Conservation (phyloP, 176 grass and related monocot genomes). For the Avena insularis region DNA sequence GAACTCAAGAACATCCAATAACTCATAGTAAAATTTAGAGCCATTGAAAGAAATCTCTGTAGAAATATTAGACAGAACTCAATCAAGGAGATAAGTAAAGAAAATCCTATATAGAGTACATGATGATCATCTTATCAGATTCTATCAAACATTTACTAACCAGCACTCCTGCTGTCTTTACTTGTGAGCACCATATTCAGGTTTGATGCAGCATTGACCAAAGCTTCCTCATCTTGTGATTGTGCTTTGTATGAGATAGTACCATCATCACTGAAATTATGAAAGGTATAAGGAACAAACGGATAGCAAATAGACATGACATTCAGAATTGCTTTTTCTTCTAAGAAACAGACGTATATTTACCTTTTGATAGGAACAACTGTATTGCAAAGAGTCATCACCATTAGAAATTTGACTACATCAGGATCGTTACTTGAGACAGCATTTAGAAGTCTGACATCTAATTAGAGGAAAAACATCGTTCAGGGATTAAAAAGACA, state of each 20-base stretch:
- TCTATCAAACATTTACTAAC: slow-evolving; percentile 51
- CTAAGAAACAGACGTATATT: slow-evolving; percentile 5
- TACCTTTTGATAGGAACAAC: slow-evolving; percentile 86
- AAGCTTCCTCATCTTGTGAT: slow-evolving; percentile 96
- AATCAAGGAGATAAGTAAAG: slow-evolving; percentile 23
- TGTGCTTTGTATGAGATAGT: slow-evolving; percentile 87
- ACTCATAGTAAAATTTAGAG: slow-evolving; percentile 61
- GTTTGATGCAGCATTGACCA: slow-evolving; percentile 76
- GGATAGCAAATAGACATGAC: slow-evolving; percentile 11
- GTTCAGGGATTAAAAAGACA: slow-evolving; percentile 38
- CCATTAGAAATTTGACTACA: slow-evolving; percentile 81
- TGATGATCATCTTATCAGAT: slow-evolving; percentile 26
- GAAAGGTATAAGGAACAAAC: slow-evolving; percentile 37
- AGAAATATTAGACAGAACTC: slow-evolving; percentile 26
- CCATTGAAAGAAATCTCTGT: slow-evolving; percentile 80
- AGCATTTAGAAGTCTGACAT: slow-evolving; percentile 77
- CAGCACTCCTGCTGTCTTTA: slow-evolving; percentile 68
- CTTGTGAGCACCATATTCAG: slow-evolving; percentile 82
- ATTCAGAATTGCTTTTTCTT: slow-evolving; percentile 2
- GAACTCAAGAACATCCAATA: slow-evolving; percentile 86
- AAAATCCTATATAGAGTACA: not conserved
- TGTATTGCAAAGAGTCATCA: slow-evolving; percentile 96
- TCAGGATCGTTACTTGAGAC: slow-evolving; percentile 70
- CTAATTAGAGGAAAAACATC: slow-evolving; percentile 63
- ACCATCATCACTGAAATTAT: slow-evolving; percentile 57